Percentiles rank a stretch among this genome's conserved stretches.
Evolutionary conservation across 176 grass and related monocot genomes (phyloP).

Genomic region (Oropetium thomaeum): DNA sequence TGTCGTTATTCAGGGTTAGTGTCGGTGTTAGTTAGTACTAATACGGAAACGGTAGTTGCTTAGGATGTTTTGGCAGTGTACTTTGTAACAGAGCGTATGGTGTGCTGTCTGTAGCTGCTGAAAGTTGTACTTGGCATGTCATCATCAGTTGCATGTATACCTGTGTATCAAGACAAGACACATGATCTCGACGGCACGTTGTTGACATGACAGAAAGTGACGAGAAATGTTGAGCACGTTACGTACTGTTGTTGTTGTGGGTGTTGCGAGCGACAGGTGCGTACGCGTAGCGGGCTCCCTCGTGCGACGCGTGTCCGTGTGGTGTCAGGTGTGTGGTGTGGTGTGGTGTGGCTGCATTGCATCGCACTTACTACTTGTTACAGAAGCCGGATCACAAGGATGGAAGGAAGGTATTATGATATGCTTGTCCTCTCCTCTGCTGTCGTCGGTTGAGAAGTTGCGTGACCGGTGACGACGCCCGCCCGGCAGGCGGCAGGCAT

Average conservation of each 20-base stretch:
- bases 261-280: not conserved
- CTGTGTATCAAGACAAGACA: too few relatives aligned
- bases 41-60: too few relatives aligned
- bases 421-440: too few relatives aligned
- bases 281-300: not conserved
- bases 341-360: too few relatives aligned
- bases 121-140: too few relatives aligned
- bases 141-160: too few relatives aligned
- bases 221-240: not conserved
- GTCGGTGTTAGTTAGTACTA: too few relatives aligned
- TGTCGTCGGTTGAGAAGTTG: not conserved
- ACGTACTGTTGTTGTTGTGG: not conserved
- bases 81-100: too few relatives aligned
- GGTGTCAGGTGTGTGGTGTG: too few relatives aligned
- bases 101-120: too few relatives aligned
- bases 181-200: not conserved
- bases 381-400: not conserved
- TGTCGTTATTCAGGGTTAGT: not conserved
- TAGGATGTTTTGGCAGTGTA: too few relatives aligned
- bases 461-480: slow-evolving; percentile 16
- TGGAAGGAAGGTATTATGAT: too few relatives aligned
- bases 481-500: not conserved
- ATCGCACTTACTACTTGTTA: slow-evolving; percentile 15
- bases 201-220: not conserved
- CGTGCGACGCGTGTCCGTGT: not conserved